phyloP scores from a whole-genome alignment of 2,329 filamentous ascomycete species.

The Metarhizium anisopliae region DNA sequence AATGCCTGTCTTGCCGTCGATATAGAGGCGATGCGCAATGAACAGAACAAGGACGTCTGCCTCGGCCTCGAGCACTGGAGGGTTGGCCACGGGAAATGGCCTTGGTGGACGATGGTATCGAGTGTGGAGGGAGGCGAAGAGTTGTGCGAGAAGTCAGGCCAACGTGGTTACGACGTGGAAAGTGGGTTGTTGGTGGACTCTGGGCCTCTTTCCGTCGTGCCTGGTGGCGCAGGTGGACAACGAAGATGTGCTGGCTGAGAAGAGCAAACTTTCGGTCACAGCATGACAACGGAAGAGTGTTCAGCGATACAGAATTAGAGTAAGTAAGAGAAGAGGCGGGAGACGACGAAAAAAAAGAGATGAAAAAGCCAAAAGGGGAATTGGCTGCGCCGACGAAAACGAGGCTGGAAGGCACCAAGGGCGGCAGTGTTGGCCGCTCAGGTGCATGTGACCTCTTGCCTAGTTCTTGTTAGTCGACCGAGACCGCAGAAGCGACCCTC shows the following conservation, averaged over 20 bases:
- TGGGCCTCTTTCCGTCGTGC: background rate
- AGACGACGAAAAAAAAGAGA: background rate
- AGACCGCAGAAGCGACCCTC: background rate
- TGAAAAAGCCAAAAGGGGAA: too few species aligned
- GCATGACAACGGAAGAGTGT: background rate
- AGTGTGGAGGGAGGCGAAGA: background rate
- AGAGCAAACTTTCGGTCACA: background rate
- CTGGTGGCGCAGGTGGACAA: background rate
- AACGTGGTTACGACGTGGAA: background rate
- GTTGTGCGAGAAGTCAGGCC: too few species aligned
- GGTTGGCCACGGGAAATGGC: background rate
- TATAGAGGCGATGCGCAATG: background rate
- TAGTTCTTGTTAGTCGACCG: background rate
- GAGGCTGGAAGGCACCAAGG: background rate
- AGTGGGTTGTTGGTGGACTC: conserved; percentile 1
- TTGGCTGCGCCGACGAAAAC: background rate
- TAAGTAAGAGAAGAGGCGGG: background rate
- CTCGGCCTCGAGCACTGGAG: background rate
- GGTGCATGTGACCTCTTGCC: background rate
- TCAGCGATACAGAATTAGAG: background rate
- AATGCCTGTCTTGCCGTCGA: background rate
- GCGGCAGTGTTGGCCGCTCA: background rate
- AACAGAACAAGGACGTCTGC: background rate
- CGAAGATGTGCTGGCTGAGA: background rate
- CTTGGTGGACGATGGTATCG: background rate